A percentile compares a stretch with the other conserved stretches of the same genome.
Conservation (phyloP, 306 rosid species). For the Dryas alaskensis region DNA sequence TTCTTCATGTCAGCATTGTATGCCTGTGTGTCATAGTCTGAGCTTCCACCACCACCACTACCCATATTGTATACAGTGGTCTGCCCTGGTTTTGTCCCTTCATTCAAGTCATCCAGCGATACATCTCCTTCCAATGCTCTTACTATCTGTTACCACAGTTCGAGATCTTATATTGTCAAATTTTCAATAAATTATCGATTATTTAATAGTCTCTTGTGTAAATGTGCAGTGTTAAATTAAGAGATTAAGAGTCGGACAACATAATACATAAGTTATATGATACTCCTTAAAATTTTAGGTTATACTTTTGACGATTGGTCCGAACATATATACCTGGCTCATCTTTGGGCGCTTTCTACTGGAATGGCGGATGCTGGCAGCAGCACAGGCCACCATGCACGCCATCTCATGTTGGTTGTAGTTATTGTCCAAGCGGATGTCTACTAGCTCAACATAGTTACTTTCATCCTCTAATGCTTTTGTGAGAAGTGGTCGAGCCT, state of each 20-base stretch:
- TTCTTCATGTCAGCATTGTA: conserved; percentile 59
- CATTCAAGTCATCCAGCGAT: conserved; percentile 66
- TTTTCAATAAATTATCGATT: background rate
- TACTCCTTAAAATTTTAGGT: no score
- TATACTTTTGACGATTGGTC: no score
- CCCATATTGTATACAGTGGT: background rate
- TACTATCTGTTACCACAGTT: conserved; percentile 43
- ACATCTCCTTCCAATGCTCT: conserved; percentile 76
- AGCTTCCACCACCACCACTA: conserved; percentile 21
- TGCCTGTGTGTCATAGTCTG: conserved; percentile 55
- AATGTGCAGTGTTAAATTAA: no score
- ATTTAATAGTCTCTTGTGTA: no score
- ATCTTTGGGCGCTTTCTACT: conserved; percentile 71
- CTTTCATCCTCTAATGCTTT: conserved; percentile 56
- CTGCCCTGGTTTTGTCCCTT: conserved; percentile 37
- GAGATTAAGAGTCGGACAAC: background rate
- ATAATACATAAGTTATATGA: no score
- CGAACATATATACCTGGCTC: conserved; percentile 61
- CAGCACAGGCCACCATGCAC: conserved; percentile 77
- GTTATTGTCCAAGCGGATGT: conserved; percentile 51
- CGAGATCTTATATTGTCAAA: background rate
- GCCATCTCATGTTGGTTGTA: conserved; percentile 56
- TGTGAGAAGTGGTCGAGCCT: conserved; percentile 79
- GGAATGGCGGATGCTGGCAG: conserved; percentile 87
- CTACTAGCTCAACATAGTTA: conserved; percentile 54